These are phyloP conservation scores for Metschnikowia chrysomelidarum DNA, from an alignment of 805 yeast genomes.

Conservation along the genomic window DNA sequence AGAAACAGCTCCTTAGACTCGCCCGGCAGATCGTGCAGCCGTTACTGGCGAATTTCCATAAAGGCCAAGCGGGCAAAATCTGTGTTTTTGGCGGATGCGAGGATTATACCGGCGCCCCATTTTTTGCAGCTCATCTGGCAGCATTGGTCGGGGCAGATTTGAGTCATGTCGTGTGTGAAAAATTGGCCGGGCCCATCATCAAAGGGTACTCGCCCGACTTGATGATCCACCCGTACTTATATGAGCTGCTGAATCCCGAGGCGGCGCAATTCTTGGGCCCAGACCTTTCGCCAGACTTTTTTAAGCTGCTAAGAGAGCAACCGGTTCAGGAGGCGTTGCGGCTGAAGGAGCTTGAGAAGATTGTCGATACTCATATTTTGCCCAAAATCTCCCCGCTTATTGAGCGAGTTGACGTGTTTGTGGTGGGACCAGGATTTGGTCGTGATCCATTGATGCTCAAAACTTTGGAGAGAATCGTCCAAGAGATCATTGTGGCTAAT, in stretches of 20 bases:
- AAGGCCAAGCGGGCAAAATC: conserved; percentile 89
- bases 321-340: conserved; percentile 25
- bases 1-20: conserved; percentile 46
- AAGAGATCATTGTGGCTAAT: conserved; percentile 51
- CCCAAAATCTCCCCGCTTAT: conserved; percentile 57
- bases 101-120: conserved; percentile 97
- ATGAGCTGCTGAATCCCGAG: conserved; percentile 42
- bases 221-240: conserved; percentile 93
- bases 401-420: conserved; percentile 69
- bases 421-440: conserved; percentile 94
- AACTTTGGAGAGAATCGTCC: conserved; percentile 56
- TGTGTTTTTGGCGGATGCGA: conserved; percentile 92
- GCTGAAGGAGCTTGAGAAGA: conserved; percentile 24
- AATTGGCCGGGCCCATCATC: conserved; percentile 72
- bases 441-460: conserved; percentile 68
- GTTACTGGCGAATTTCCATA: conserved; percentile 64
- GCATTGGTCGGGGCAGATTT: conserved; percentile 85
- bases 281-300: conserved; percentile 20
- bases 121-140: conserved; percentile 81
- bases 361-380: conserved; percentile 46
- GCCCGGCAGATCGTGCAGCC: conserved; percentile 72
- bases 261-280: conserved; percentile 20
- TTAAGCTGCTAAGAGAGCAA: conserved; percentile 14
- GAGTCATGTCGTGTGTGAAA: conserved; percentile 86
- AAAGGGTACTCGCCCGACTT: conserved; percentile 88